Evolutionary conservation across 495 filamentous ascomycete genomes (phyloP), one percentile per base, ranked within the genome.

Genomic region (Entonaema liquescens): DNA sequence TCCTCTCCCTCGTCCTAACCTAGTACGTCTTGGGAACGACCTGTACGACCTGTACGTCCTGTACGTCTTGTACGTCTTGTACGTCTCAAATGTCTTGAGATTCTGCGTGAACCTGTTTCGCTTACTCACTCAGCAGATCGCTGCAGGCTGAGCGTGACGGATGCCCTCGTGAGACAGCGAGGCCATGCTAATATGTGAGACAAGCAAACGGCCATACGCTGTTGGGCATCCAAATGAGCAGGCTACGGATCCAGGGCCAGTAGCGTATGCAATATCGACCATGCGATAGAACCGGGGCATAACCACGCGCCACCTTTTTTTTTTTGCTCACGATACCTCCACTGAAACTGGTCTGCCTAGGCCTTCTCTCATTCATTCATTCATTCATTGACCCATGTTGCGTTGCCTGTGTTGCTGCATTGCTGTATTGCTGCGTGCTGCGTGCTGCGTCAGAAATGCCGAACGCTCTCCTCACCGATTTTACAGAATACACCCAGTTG

Each of bases 71-170:
- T 17, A 19, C 23, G n/a, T 8, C 42, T 23, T 47, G 17, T 0
- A 33, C 31, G 31, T 33, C 31, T 33, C 31, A 7, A 33, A 33
- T 33, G 31, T 33, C 5, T 33, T 59, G 44, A 62, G 60, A 57
- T 31, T 62, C 61, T 36, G 49, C 28, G 42, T 21, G 53, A 42
- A 53, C 57, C 53, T 9, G 23, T 47, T 3, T 40, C 67, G 57
- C 62, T 65, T 65, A 61, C 58, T 63, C 69, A 72, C 70, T 68
- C 60, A 72, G 70, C 65, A 72, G 65, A 59, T 57, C 56, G 56
- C 64, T 68, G 65, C 65, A 65, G 70, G 70, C 70, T 68, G 70
- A 72, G 70, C 70, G 49, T 72, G 65, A 72, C 65, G 60, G 70
- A 49, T 64, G 65, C 60, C 70, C 70, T 68, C 70, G 70, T 72